These are phyloP conservation scores for Massarina eburnea DNA, from an alignment of 2,329 filamentous ascomycete species.

Conservation along the genomic window DNA sequence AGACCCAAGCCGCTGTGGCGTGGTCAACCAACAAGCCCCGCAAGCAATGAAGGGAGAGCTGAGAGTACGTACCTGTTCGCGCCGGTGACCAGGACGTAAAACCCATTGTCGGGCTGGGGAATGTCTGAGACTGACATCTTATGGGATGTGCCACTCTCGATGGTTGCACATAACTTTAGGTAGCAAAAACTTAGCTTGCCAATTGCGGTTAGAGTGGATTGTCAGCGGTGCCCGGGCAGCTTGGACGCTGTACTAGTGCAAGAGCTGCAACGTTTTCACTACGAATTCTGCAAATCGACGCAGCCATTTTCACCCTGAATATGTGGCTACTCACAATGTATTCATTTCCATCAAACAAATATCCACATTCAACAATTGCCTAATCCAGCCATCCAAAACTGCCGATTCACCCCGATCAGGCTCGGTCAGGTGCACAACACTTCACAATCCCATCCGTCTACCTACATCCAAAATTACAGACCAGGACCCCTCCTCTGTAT, in stretches of 20 bases:
- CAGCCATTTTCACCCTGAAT: too few relatives aligned
- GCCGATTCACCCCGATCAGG: too few relatives aligned
- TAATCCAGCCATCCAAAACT: too few relatives aligned
- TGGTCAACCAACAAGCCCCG: conserved; percentile 28
- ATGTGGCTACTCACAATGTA: too few relatives aligned
- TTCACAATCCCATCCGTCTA: too few relatives aligned
- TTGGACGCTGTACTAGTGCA: neutral
- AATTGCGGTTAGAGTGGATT: neutral
- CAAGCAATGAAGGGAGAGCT: neutral
- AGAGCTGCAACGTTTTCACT: neutral
- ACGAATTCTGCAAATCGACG: neutral
- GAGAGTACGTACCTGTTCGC: conserved; percentile 70
- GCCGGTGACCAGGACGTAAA: conserved; percentile 73
- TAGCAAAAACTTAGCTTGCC: neutral
- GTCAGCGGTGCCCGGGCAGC: too few relatives aligned
- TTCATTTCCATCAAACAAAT: too few relatives aligned
- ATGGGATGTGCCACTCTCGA: neutral
- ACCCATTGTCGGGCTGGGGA: conserved; percentile 36
- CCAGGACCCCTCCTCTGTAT: too few relatives aligned
- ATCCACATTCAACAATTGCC: too few relatives aligned
- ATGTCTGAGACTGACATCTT: conserved; percentile 15
- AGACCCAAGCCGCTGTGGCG: conserved; percentile 77
- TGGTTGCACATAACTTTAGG: neutral
- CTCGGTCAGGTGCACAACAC: too few relatives aligned
- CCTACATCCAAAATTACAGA: too few relatives aligned